Percentiles rank a stretch among this genome's conserved stretches.
Evolutionary conservation across 371 early-diverging fungal species (phyloP).

Genomic region (Mucor piriformis): DNA sequence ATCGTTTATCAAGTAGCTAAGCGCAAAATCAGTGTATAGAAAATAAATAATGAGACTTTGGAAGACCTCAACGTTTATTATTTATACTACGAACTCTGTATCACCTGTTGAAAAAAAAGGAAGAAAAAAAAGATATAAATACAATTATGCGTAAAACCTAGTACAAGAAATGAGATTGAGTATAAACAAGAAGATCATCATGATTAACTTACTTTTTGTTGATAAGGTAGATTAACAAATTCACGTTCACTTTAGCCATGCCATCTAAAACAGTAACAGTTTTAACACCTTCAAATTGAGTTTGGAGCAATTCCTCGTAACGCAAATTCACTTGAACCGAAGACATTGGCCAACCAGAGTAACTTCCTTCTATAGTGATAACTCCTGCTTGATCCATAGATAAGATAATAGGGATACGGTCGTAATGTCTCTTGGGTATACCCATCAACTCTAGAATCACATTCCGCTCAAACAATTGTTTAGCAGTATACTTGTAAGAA

Average conservation of each 20-base stretch:
- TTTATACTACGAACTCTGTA: neutral
- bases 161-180: neutral
- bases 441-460: constrained; percentile 86
- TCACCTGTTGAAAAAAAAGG: neutral
- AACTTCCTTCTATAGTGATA: constrained; percentile 84
- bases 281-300: constrained; percentile 90
- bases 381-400: constrained; percentile 92
- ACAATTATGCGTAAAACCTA: constrained; percentile 30
- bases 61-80: neutral
- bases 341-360: constrained; percentile 77
- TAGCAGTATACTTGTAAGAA: constrained; percentile 96
- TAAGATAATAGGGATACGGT: constrained; percentile 86
- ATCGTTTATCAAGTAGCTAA: no score
- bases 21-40: no score
- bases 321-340: constrained; percentile 81
- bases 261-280: constrained; percentile 89
- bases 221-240: constrained; percentile 90
- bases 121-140: neutral
- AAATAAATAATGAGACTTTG: neutral
- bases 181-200: neutral
- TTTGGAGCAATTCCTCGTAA: constrained; percentile 92
- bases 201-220: constrained; percentile 88
- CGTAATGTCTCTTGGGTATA: constrained; percentile 82
- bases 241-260: constrained; percentile 93
- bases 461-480: constrained; percentile 89